Conservation (phyloP, 2,329 filamentous ascomycete species). For the Colletotrichum sp. region DNA sequence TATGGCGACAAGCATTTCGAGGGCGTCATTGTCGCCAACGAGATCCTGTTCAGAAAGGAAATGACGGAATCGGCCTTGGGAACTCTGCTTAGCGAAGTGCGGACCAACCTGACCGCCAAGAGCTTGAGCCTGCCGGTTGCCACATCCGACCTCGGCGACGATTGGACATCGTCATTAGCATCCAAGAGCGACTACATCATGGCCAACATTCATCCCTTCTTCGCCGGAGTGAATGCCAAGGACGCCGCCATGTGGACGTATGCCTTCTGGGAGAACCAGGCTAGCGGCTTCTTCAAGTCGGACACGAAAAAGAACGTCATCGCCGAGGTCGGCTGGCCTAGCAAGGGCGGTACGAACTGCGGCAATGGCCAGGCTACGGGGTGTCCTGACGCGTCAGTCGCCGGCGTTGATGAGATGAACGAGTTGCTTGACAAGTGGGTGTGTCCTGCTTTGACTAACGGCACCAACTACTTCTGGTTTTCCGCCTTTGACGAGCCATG, state of each 20-base stretch:
- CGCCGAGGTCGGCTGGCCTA: slow-evolving; percentile 91
- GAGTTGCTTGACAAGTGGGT: slow-evolving; percentile 87
- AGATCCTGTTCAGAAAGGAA: slow-evolving; percentile 78
- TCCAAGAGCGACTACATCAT: slow-evolving; percentile 83
- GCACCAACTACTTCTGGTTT: slow-evolving; percentile 97
- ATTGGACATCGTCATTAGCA: slow-evolving; percentile 78
- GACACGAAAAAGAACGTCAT: slow-evolving; percentile 77
- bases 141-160: slow-evolving; percentile 87
- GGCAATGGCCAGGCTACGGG: slow-evolving; percentile 27
- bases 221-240: slow-evolving; percentile 75
- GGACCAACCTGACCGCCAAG: slow-evolving; percentile 71
- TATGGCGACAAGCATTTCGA: slow-evolving; percentile 75
- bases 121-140: slow-evolving; percentile 75
- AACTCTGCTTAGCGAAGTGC: slow-evolving; percentile 69
- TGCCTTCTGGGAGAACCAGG: slow-evolving; percentile 77
- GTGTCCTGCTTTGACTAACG: slow-evolving; percentile 78
- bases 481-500: slow-evolving; percentile 96
- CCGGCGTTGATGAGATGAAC: slow-evolving; percentile 82
- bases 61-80: slow-evolving; percentile 71
- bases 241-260: slow-evolving; percentile 81
- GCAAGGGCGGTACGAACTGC: slow-evolving; percentile 71
- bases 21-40: slow-evolving; percentile 82
- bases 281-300: slow-evolving; percentile 67
- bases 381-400: slow-evolving; percentile 74
- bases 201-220: slow-evolving; percentile 97